Base-by-base conservation (phyloP, 176 grass and related monocot genomes). In the Rhynchospora breviuscula region DNA sequence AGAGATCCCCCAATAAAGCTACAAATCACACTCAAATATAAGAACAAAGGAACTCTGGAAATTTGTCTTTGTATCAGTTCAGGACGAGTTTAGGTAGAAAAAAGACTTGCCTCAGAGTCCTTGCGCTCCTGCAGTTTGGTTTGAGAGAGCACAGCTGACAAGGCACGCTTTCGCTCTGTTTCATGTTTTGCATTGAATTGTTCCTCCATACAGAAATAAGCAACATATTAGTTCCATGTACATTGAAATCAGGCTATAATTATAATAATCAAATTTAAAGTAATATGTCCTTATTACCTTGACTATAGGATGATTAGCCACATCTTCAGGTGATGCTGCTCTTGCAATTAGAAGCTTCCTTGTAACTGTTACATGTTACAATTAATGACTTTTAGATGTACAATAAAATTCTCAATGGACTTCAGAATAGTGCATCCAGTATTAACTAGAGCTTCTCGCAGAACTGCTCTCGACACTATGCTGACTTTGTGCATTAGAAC, bases 81-180 rank as follows among this genome's bases (percentile, higher is more conserved):
- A 23, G 79, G 80, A 47, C 79, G 31, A 66, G 78, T 1, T 29
- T 64, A 33, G 23, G 62, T 59, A 61, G 45, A 59, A 15, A 17
- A 29, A 63, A 81, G 60, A 67, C 73, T 83, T 87, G 85, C 92
- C 91, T 98, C 96, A 13, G 92, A 91, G 73, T 95, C 96, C 85
- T 90, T 98, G 33, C 86, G 88, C 62, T 95, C 96, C 85, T 98
- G 96, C 29, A 90, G 90, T 87, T 91, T 98, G 85, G 89, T 90
- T 88, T 91, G 93, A 79, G 93, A 91, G 7, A 91, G 87, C 79
- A 98, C 79, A 60, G 89, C 89, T 67, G 96, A 95, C 63, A 98
- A 86, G 78, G 96, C 93, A 85, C 91, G 89, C 65, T 95, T 98
- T 87, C 96, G 88, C 80, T 98, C 96, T 58, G 79, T 88, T 76